Evolutionary conservation across 345 rosid genomes (phyloP).

Genomic region (Heritiera littoralis): DNA sequence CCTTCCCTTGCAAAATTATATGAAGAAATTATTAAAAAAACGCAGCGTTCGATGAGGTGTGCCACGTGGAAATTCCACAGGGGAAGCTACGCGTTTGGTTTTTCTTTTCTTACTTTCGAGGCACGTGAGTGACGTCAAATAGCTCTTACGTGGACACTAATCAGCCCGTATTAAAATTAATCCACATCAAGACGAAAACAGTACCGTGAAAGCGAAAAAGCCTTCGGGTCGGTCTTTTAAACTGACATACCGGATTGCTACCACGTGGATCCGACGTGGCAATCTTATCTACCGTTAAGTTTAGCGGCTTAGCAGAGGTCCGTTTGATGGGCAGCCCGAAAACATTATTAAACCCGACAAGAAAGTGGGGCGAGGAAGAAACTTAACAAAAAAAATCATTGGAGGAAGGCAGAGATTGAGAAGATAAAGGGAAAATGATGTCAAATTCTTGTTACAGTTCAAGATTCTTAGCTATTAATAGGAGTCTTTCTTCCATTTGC

Average conservation of each 20-base stretch:
- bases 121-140: slow-evolving; percentile 3
- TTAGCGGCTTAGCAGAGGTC: background rate
- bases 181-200: slow-evolving; percentile 1
- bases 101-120: background rate
- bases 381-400: background rate
- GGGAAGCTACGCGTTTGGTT: background rate
- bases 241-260: background rate
- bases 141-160: background rate
- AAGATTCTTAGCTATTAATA: slow-evolving; percentile 52
- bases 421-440: slow-evolving; percentile 30
- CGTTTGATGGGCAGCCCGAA: background rate
- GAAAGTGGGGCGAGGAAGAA: background rate
- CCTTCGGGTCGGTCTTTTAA: background rate
- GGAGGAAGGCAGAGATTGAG: background rate
- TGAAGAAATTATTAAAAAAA: background rate
- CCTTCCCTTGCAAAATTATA: background rate
- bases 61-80: background rate
- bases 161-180: background rate
- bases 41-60: background rate
- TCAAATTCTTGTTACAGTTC: slow-evolving; percentile 40
- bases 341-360: background rate
- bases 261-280: slow-evolving; percentile 47
- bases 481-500: slow-evolving; percentile 22
- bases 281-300: slow-evolving; percentile 17
- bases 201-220: background rate